Percentiles rank a stretch among this genome's conserved stretches.
Conservation (phyloP, 805 yeast genomes). For the Scheffersomyces ergatensis region DNA sequence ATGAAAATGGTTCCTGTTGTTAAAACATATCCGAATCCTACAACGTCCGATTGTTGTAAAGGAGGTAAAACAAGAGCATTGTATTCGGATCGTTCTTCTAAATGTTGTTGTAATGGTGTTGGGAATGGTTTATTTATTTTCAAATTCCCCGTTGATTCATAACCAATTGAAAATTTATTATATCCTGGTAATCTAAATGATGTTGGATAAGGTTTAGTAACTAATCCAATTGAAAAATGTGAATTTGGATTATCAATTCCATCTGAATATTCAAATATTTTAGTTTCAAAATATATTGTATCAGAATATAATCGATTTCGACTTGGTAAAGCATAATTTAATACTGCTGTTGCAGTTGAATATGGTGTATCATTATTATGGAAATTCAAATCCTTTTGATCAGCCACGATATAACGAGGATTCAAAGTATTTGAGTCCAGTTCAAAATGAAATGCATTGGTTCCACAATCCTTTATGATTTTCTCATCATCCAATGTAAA, state of each 20-base stretch:
- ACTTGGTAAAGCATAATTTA: constrained; percentile 38
- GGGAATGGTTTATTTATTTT: constrained; percentile 65
- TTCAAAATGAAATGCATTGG: constrained; percentile 39
- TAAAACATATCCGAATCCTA: constrained; percentile 54
- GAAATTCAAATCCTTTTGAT: constrained; percentile 36
- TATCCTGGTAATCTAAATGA: constrained; percentile 71
- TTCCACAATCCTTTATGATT: constrained; percentile 34
- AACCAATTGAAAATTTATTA: constrained; percentile 64
- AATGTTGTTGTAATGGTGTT: constrained; percentile 43
- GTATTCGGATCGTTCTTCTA: constrained; percentile 35
- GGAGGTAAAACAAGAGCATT: constrained; percentile 51
- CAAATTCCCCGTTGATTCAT: constrained; percentile 71
- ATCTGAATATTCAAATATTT: constrained; percentile 31
- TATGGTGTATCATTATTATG: constrained; percentile 36
- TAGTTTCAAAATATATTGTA: constrained; percentile 61
- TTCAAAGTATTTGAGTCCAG: constrained; percentile 29
- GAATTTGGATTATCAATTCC: constrained; percentile 32
- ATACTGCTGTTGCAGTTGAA: constrained; percentile 36
- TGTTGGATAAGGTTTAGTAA: constrained; percentile 71
- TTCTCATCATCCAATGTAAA: constrained; percentile 26
- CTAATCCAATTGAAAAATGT: constrained; percentile 62
- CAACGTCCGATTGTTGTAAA: constrained; percentile 49
- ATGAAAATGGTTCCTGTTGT: constrained; percentile 49
- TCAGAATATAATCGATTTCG: constrained; percentile 31
- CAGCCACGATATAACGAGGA: constrained; percentile 37